These are phyloP conservation scores for Lactarius deliciosus DNA, from an alignment of 768 basidiomycete species.

Conservation along the genomic window DNA sequence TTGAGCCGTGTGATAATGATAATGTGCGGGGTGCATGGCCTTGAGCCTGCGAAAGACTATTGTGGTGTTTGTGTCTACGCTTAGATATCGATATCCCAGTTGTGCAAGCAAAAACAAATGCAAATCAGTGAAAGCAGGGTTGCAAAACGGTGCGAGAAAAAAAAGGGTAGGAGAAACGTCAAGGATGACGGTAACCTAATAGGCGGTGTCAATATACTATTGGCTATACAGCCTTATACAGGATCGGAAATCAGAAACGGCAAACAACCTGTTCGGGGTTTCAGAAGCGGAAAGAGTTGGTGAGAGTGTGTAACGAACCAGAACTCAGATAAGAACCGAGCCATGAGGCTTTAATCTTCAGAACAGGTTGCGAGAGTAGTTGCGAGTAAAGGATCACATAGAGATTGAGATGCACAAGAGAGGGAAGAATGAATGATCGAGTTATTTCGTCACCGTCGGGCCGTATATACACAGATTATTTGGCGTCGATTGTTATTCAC, in stretches of 20 bases:
- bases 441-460: background rate
- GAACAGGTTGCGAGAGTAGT: conserved; percentile 7
- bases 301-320: conserved; percentile 12
- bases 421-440: conserved; percentile 5
- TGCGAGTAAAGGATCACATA: conserved; percentile 6
- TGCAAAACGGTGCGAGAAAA: conserved; percentile 7
- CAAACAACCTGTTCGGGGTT: conserved; percentile 5
- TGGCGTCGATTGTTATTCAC: conserved; percentile 2
- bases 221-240: background rate
- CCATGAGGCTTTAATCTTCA: background rate
- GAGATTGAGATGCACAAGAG: background rate
- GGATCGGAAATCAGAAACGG: conserved; percentile 3
- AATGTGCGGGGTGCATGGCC: conserved; percentile 27
- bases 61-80: conserved; percentile 21
- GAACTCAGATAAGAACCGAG: conserved; percentile 3
- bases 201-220: conserved; percentile 9
- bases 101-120: conserved; percentile 20
- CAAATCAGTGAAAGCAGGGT: conserved; percentile 17
- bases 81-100: conserved; percentile 28
- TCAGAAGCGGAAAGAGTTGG: background rate
- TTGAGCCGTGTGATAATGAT: conserved; percentile 32
- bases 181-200: conserved; percentile 6
- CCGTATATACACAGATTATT: background rate
- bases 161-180: conserved; percentile 1
- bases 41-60: conserved; percentile 26